These are phyloP conservation scores for Drechmeria coniospora DNA, from an alignment of 2,329 filamentous ascomycete genomes.

Conservation along the genomic window DNA sequence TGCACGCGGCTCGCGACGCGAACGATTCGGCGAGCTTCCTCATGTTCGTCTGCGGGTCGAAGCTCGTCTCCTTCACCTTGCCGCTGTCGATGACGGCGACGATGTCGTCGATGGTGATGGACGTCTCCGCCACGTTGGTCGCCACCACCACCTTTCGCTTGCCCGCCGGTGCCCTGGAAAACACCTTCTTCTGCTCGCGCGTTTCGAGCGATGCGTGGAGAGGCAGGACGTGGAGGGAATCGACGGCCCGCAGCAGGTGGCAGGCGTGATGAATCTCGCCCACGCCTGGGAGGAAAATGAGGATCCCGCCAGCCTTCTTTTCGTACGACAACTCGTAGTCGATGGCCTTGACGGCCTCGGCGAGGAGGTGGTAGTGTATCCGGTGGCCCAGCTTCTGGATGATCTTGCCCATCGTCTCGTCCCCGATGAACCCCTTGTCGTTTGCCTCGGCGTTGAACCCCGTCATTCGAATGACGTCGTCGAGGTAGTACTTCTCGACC, in stretches of 20 bases:
- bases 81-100: conserved; percentile 92
- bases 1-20: conserved; percentile 87
- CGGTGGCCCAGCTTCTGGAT: conserved; percentile 63
- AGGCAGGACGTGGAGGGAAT: conserved; percentile 60
- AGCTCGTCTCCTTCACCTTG: conserved; percentile 91
- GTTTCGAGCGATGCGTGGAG: conserved; percentile 87
- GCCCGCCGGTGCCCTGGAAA: conserved; percentile 56
- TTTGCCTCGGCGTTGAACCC: conserved; percentile 45
- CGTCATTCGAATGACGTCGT: conserved; percentile 71
- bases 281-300: conserved; percentile 90
- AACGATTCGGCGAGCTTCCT: conserved; percentile 87
- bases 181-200: conserved; percentile 75
- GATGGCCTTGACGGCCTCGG: conserved; percentile 65
- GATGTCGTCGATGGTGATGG: conserved; percentile 95
- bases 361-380: conserved; percentile 83
- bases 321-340: conserved; percentile 54
- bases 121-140: conserved; percentile 95
- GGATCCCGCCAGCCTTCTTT: conserved; percentile 60
- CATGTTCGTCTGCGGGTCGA: conserved; percentile 84
- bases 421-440: conserved; percentile 27
- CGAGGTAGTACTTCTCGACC: conserved; percentile 77
- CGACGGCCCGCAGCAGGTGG: conserved; percentile 46
- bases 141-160: conserved; percentile 87
- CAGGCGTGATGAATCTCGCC: conserved; percentile 80
- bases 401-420: conserved; percentile 48